Conservation (phyloP, 352 stramenopile genomes). For the Phytopythium helicoides region DNA sequence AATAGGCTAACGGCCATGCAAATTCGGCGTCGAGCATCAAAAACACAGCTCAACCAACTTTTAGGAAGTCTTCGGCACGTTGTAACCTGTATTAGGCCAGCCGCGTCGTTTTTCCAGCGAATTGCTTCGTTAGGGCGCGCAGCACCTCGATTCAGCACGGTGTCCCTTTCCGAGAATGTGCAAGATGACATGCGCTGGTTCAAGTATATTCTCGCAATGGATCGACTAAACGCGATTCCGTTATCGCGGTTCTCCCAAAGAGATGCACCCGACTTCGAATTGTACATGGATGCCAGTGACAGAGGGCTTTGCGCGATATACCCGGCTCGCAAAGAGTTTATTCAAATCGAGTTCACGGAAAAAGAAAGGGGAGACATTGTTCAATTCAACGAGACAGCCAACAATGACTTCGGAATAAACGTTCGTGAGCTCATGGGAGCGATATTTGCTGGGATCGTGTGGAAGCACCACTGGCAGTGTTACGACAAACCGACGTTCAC, state of each 20-base stretch:
- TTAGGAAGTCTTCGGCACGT: too few relatives aligned
- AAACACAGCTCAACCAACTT: too few relatives aligned
- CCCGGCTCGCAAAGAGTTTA: not conserved
- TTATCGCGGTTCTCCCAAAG: not conserved
- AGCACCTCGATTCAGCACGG: not conserved
- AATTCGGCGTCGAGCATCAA: too few relatives aligned
- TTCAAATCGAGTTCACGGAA: not conserved
- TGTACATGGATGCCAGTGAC: not conserved
- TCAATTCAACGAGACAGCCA: too few relatives aligned
- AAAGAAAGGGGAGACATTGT: too few relatives aligned
- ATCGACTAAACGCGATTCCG: not conserved
- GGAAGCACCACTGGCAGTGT: not conserved
- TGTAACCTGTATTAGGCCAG: not conserved
- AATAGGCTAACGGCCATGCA: too few relatives aligned
- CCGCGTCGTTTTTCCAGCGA: not conserved
- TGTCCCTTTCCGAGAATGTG: not conserved
- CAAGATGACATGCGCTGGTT: not conserved
- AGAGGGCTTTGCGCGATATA: not conserved
- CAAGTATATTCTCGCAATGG: not conserved
- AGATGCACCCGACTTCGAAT: not conserved
- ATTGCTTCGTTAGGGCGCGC: not conserved
- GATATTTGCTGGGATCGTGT: too few relatives aligned
- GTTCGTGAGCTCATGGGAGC: too few relatives aligned
- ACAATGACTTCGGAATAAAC: too few relatives aligned
- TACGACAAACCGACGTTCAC: not conserved